Base-by-base conservation (phyloP, 2,329 filamentous ascomycete genomes). In the Alternaria infectoria region DNA sequence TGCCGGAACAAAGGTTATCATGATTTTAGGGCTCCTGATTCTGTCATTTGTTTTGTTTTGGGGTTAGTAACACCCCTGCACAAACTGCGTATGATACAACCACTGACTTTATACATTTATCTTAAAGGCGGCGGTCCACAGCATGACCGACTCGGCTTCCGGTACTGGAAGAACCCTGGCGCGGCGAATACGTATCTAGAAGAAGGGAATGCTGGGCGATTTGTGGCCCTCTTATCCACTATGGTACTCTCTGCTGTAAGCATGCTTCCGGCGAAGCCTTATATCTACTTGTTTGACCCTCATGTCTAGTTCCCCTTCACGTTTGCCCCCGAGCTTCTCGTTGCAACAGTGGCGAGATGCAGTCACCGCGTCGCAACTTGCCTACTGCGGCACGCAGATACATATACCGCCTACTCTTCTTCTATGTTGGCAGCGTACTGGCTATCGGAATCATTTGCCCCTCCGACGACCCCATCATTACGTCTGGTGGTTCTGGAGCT, bases 371-470 rank as follows among this genome's bases (percentile, higher is more conserved):
- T n/a, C 81, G 83, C 45, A 89, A 88, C 66, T 80, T 90, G 7
- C 88, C 88, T 15, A 85, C 81, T 17, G 88, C 88, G 2, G 86
- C 85, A 0, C 83, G 85, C n/a, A 83, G 86, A 9, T 88, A 86
- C 74, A 87, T 89, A 76, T 88, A 85, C 74, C 87, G 88, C 12
- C 81, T 90, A n/a, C 78, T 89, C 13, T 82, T 89, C 75, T 89
- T 90, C 81, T 89, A 89, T 73, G 81, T 89, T 56, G 77, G 85
- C 6, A 83, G 82, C 3, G 84, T 87, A 1, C 78, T 90, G 3
- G 85, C 86, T n/a, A 89, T 90, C 55, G 85, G 87, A 36, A 83
- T 90, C 30, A 88, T 88, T 57, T 86, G 85, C 65, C 86, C 86
- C 0, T 87, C 83, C 28, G 79, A 87, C 64, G 83, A 87, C 59